A percentile compares a stretch with the other conserved stretches of the same genome.
Evolutionary conservation across 805 yeast species (phyloP).

Genomic region (Candida caryicola): DNA sequence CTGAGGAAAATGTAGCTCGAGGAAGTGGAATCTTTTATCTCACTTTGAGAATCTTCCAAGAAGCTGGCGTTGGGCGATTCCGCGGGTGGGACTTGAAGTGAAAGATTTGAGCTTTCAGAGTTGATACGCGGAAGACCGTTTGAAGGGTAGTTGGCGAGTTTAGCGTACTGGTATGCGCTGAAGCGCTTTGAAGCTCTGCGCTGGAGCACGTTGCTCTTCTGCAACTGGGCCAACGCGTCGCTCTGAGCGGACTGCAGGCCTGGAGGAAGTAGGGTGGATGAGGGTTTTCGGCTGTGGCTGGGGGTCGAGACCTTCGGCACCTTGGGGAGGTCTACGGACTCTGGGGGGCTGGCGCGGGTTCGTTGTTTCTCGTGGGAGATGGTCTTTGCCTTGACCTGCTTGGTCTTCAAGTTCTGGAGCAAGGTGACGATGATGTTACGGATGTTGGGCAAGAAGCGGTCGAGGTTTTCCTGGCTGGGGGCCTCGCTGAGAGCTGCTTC

Average conservation of each 20-base stretch:
- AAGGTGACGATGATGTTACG: slow-evolving; percentile 81
- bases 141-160: slow-evolving; percentile 48
- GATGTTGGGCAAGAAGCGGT: slow-evolving; percentile 76
- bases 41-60: slow-evolving; percentile 11
- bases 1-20: slow-evolving; percentile 43
- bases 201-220: slow-evolving; percentile 77
- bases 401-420: slow-evolving; percentile 73
- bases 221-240: slow-evolving; percentile 75
- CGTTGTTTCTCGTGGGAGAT: slow-evolving; percentile 23
- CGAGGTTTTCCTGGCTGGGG: slow-evolving; percentile 80
- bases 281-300: slow-evolving; percentile 4
- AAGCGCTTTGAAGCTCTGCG: slow-evolving; percentile 92
- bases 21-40: background rate
- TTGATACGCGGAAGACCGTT: slow-evolving; percentile 12
- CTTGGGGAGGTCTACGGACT: slow-evolving; percentile 10
- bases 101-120: slow-evolving; percentile 1
- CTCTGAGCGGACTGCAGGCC: slow-evolving; percentile 7
- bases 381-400: slow-evolving; percentile 59
- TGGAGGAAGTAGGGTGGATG: background rate
- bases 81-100: slow-evolving; percentile 4
- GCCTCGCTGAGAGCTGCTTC: slow-evolving; percentile 84
- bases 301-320: slow-evolving; percentile 1
- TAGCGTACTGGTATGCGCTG: slow-evolving; percentile 90
- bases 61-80: slow-evolving; percentile 24
- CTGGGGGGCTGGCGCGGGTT: slow-evolving; percentile 9